phyloP scores from a whole-genome alignment of 2,329 filamentous ascomycete genomes.

The Fusarium sp. region DNA sequence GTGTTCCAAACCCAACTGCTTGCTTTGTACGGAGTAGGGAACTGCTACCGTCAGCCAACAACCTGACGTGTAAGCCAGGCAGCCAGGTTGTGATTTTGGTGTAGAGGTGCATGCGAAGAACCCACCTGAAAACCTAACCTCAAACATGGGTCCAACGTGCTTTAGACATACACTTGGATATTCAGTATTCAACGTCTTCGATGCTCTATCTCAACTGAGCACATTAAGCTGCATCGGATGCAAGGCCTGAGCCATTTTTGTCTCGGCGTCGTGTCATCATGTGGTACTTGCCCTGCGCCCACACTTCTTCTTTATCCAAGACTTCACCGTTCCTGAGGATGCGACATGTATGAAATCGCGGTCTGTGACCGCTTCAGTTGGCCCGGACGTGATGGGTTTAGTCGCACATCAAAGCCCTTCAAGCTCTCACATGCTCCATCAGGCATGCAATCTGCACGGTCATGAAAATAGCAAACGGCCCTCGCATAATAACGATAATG shows the following conservation, averaged over 20 bases:
- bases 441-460: slow-evolving; percentile 26
- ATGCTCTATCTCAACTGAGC: slow-evolving; percentile 12
- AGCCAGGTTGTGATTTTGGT: not conserved
- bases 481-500: slow-evolving; percentile 35
- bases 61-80: not conserved
- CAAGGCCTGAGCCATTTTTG: slow-evolving; percentile 26
- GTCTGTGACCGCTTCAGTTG: slow-evolving; percentile 9
- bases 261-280: slow-evolving; percentile 36
- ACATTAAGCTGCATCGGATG: slow-evolving; percentile 22
- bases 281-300: slow-evolving; percentile 5
- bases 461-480: slow-evolving; percentile 17
- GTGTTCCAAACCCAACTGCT: too few relatives aligned
- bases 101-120: not conserved
- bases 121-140: slow-evolving; percentile 4
- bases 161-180: slow-evolving; percentile 33
- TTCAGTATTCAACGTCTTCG: slow-evolving; percentile 18
- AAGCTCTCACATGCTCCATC: slow-evolving; percentile 20
- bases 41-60: not conserved
- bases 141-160: slow-evolving; percentile 29
- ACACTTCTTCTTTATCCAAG: slow-evolving; percentile 22
- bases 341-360: slow-evolving; percentile 27
- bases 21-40: too few relatives aligned
- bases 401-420: slow-evolving; percentile 25
- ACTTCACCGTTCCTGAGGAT: slow-evolving; percentile 23
- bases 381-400: slow-evolving; percentile 14